Evolutionary conservation across 2,329 filamentous ascomycete species (phyloP).

Genomic region (Magnaporthiopsis incrustans): DNA sequence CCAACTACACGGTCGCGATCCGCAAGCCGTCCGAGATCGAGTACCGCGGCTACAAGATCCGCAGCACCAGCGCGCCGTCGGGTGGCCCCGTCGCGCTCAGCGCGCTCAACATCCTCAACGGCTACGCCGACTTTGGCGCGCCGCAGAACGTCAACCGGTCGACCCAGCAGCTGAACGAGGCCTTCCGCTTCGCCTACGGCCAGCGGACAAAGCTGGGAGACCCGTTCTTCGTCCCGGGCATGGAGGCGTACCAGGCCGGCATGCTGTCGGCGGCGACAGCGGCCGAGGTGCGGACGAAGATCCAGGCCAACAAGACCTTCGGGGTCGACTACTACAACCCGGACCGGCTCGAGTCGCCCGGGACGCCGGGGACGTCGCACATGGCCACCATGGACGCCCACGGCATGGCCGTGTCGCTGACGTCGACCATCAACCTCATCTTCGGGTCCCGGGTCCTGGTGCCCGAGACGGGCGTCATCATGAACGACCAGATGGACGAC

Average conservation of each 20-base stretch:
- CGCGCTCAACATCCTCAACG: conserved; percentile 66
- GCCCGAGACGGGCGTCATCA: conserved; percentile 73
- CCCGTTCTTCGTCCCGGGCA: conserved; percentile 56
- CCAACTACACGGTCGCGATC: conserved; percentile 61
- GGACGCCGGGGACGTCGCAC: conserved; percentile 62
- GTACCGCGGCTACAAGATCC: conserved; percentile 65
- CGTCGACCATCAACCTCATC: conserved; percentile 72
- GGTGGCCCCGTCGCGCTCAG: conserved; percentile 65
- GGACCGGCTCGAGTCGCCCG: conserved; percentile 34
- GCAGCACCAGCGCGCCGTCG: conserved; percentile 60
- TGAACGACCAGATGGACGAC: conserved; percentile 59
- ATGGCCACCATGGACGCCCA: conserved; percentile 59
- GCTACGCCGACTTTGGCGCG: conserved; percentile 47
- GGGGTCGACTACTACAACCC: conserved; percentile 37
- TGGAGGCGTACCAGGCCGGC: conserved; percentile 49
- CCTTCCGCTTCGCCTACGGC: conserved; percentile 75
- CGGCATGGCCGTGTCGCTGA: conserved; percentile 68
- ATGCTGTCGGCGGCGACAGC: conserved; percentile 57
- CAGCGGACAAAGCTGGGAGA: conserved; percentile 67
- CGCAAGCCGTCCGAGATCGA: conserved; percentile 52
- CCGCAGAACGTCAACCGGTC: conserved; percentile 47
- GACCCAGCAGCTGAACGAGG: conserved; percentile 75
- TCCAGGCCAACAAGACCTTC: conserved; percentile 31
- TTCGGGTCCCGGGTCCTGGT: conserved; percentile 72
- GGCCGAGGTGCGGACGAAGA: conserved; percentile 40